Conservation (phyloP, 768 basidiomycete species). For the Trametes cinnabarina region DNA sequence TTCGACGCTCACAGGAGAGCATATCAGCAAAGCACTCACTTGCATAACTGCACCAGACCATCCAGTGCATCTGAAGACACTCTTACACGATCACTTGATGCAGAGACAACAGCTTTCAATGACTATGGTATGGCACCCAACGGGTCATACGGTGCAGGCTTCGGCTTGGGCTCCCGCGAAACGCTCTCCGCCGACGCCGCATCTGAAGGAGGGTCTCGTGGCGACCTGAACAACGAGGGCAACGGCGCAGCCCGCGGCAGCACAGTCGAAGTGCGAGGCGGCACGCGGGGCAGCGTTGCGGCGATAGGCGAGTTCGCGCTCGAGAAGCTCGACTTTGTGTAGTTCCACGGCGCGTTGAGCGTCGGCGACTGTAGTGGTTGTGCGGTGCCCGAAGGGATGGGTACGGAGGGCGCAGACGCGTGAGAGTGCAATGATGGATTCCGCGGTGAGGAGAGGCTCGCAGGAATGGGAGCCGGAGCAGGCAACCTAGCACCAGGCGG, state of each 20-base stretch:
- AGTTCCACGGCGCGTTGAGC: conserved; percentile 53
- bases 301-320: conserved; percentile 39
- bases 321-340: conserved; percentile 52
- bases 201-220: conserved; percentile 1
- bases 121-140: conserved; percentile 28
- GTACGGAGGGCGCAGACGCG: conserved; percentile 15
- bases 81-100: too few relatives aligned
- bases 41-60: too few relatives aligned
- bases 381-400: conserved; percentile 6
- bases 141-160: conserved; percentile 25
- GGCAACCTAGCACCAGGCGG: conserved; percentile 18
- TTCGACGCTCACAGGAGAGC: too few relatives aligned
- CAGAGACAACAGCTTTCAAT: neutral
- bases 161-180: conserved; percentile 23
- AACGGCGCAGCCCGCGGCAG: conserved; percentile 8
- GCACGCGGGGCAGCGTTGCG: conserved; percentile 51
- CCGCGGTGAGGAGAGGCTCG: conserved; percentile 13
- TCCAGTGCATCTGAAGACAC: too few relatives aligned
- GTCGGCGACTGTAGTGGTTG: conserved; percentile 18
- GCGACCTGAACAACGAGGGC: conserved; percentile 8
- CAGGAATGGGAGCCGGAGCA: conserved; percentile 5
- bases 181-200: conserved; percentile 2
- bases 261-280: conserved; percentile 29
- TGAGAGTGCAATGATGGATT: conserved; percentile 19
- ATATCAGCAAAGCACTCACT: too few relatives aligned